Conservation (phyloP, 306 rosid species). For the Dryas octopetala region DNA sequence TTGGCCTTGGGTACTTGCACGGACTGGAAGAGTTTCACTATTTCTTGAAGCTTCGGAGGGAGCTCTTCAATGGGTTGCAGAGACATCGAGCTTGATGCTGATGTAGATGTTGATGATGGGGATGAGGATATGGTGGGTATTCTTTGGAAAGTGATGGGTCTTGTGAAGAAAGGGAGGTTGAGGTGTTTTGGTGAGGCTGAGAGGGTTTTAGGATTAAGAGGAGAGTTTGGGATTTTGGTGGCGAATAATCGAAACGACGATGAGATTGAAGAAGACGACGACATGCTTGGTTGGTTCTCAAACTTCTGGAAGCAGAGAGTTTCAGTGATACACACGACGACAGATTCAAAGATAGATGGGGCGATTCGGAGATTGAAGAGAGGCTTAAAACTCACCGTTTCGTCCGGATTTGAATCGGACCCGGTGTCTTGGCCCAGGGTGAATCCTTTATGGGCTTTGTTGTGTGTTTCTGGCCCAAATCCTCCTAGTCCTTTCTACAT, state of each 20-base stretch:
- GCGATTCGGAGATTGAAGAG: not conserved
- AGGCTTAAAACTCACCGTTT: not conserved
- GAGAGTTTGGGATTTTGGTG: conserved; percentile 33
- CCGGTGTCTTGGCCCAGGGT: no score
- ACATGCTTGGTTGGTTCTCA: conserved; percentile 32
- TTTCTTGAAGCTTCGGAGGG: conserved; percentile 92
- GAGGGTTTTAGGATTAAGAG: conserved; percentile 8
- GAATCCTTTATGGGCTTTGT: no score
- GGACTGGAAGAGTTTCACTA: conserved; percentile 78
- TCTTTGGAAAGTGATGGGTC: conserved; percentile 61
- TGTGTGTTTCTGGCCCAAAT: no score
- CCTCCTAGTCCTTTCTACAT: no score
- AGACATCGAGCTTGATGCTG: conserved; percentile 39
- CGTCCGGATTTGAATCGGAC: no score
- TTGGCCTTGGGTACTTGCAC: conserved; percentile 75
- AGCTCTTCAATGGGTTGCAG: conserved; percentile 83
- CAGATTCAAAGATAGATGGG: not conserved
- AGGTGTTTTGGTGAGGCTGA: conserved; percentile 14
- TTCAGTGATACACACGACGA: not conserved
- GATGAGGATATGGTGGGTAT: conserved; percentile 38
- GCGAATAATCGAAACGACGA: conserved; percentile 57
- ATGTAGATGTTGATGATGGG: not conserved
- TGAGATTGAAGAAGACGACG: conserved; percentile 43
- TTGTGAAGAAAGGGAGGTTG: conserved; percentile 26
- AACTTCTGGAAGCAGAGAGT: not conserved